Conservation (phyloP, 257 asterid species). For the Osmanthus fragrans region DNA sequence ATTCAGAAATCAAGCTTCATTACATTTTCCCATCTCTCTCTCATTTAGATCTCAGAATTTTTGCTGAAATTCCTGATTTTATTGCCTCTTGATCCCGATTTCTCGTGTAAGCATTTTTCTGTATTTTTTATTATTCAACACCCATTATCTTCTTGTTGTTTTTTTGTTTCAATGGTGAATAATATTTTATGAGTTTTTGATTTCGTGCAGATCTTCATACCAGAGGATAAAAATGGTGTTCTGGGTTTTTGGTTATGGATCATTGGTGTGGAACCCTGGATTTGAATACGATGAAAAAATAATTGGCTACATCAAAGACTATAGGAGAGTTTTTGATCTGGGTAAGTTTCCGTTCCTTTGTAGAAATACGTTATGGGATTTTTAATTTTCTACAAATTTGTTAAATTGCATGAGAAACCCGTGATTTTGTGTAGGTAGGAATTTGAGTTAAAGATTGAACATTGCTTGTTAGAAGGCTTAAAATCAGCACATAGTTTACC, state of each 20-base stretch:
- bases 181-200: neutral
- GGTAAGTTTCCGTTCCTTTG: slow-evolving; percentile 41
- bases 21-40: slow-evolving; percentile 22
- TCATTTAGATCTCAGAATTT: slow-evolving; percentile 8
- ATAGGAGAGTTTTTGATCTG: slow-evolving; percentile 83
- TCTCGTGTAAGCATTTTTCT: slow-evolving; percentile 13
- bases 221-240: slow-evolving; percentile 53
- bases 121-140: neutral
- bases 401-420: neutral
- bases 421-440: neutral
- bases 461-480: neutral
- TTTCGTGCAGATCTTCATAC: slow-evolving; percentile 22
- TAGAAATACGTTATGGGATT: neutral
- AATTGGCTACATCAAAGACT: slow-evolving; percentile 78
- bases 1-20: neutral
- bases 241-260: slow-evolving; percentile 92
- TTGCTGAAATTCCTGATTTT: neutral
- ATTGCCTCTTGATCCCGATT: slow-evolving; percentile 14
- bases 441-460: neutral
- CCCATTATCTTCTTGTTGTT: neutral
- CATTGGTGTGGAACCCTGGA: slow-evolving; percentile 97
- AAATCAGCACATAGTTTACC: neutral
- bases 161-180: neutral
- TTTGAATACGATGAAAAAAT: slow-evolving; percentile 81
- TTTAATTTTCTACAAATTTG: too few relatives aligned